These are phyloP conservation scores for Pichia heedii DNA, from an alignment of 805 yeast genomes.

Conservation along the genomic window DNA sequence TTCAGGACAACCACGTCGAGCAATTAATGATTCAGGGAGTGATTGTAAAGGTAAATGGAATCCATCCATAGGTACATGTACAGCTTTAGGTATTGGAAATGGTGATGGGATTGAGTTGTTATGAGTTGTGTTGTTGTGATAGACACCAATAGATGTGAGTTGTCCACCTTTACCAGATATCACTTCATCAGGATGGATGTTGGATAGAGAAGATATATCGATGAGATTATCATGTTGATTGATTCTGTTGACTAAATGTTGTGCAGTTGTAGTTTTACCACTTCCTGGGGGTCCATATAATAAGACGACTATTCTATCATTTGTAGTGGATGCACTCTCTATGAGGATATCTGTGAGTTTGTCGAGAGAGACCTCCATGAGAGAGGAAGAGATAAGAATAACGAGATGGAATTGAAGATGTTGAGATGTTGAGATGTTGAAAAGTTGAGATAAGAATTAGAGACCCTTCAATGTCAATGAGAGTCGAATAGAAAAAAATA, in stretches of 20 bases:
- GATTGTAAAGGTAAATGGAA: slow-evolving; percentile 51
- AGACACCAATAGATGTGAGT: neutral
- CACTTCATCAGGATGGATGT: neutral
- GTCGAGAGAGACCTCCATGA: slow-evolving; percentile 1
- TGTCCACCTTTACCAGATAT: neutral
- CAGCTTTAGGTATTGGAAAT: slow-evolving; percentile 36
- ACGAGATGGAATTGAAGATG: too few species aligned
- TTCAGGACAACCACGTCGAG: slow-evolving; percentile 74
- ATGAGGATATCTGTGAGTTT: neutral
- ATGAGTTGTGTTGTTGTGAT: neutral
- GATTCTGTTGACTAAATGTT: slow-evolving; percentile 29
- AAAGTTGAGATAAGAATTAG: too few species aligned
- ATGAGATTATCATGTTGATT: neutral
- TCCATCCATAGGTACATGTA: slow-evolving; percentile 65
- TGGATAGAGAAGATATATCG: too few species aligned
- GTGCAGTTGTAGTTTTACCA: slow-evolving; percentile 68
- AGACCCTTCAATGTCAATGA: too few species aligned
- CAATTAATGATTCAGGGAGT: slow-evolving; percentile 43
- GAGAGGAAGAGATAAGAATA: too few species aligned
- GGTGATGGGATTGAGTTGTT: neutral
- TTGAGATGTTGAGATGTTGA: too few species aligned
- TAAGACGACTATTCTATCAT: slow-evolving; percentile 39
- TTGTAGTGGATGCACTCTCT: neutral
- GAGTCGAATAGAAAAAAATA: too few species aligned
- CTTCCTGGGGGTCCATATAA: slow-evolving; percentile 79